These are phyloP conservation scores for Fusarium scirpi DNA, from an alignment of 2,329 filamentous ascomycete genomes.

Conservation along the genomic window DNA sequence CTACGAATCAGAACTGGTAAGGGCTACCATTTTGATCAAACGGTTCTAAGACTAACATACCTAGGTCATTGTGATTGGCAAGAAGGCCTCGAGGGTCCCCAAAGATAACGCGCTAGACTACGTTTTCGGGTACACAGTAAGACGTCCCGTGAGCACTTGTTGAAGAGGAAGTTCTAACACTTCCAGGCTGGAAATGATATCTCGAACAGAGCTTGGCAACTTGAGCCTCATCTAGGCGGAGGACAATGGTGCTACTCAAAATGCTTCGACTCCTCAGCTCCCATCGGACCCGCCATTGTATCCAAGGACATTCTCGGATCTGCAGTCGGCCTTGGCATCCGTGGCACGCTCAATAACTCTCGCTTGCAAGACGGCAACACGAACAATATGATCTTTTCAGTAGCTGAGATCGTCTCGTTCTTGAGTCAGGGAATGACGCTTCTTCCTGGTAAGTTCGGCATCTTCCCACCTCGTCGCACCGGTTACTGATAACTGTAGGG, in stretches of 20 bases:
- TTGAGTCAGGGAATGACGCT: background rate
- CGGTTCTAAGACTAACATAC: no score
- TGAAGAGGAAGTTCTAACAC: rapidly evolving
- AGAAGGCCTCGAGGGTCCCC: background rate
- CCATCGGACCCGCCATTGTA: background rate
- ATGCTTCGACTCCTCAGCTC: background rate
- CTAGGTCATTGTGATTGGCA: background rate
- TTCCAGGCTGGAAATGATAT: background rate
- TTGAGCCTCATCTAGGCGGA: background rate
- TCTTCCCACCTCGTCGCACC: no score
- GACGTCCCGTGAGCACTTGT: rapidly evolving
- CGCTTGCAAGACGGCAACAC: background rate
- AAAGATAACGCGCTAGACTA: background rate
- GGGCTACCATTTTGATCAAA: no score
- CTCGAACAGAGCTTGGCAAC: background rate
- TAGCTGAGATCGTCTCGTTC: background rate
- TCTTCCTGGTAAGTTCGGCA: background rate
- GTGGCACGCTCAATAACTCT: background rate
- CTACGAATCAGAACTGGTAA: background rate
- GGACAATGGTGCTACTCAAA: background rate
- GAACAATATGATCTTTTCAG: background rate
- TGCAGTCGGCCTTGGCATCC: background rate
- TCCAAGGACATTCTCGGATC: background rate
- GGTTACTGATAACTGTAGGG: no score
- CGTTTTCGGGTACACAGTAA: background rate